Evolutionary conservation across 2,329 filamentous ascomycete species (phyloP), one percentile per base, ranked within the genome.

Genomic region (Pestalotiopsis sp.): DNA sequence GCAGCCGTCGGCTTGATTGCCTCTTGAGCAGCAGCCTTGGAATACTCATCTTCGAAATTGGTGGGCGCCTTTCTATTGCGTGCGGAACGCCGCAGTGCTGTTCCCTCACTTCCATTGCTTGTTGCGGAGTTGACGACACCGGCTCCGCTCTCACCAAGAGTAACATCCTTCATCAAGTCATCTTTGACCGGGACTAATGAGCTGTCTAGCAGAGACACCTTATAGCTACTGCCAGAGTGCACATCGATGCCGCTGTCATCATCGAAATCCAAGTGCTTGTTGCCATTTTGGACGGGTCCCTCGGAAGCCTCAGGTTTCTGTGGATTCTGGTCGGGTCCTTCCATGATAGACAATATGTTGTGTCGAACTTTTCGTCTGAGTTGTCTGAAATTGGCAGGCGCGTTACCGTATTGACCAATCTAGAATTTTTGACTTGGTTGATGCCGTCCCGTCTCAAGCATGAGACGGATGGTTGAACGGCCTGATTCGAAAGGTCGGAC

Each of bases 11-110:
- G 38, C 20, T 20, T 55, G 38, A 25, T 7, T 23, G 38, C 12
- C 12, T 59, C 55, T 38, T 55, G 31, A 6, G 68, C 39, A 39
- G 67, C 39, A 14, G 64, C 63, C 14, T 63, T 62, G 17, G 64
- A 27, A 52, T 63, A 57, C 45, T 38, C 45, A n/a, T 63, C 64
- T 14, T 69, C 64, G 52, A 64, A 69, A 13, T 66, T 68, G 25
- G 59, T 52, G 17, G 67, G 62, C 5, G 39, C 23, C 38, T 64
- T 69, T 25, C 39, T 66, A 12, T 20, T 41, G 20, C 68, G 64
- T n/a, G 27, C 13, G 13, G 68, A 69, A n/a, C 67, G 67, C 31
- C 67, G 67, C 55, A 45, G 45, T 62, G 59, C 25, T n/a, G 12
- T 6, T 62, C 36, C 27, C 11, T 4, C 31, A 14, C 25, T 13